These are phyloP conservation scores for Bipolaris cookei DNA, from an alignment of 2,329 filamentous ascomycete species.

Conservation along the genomic window DNA sequence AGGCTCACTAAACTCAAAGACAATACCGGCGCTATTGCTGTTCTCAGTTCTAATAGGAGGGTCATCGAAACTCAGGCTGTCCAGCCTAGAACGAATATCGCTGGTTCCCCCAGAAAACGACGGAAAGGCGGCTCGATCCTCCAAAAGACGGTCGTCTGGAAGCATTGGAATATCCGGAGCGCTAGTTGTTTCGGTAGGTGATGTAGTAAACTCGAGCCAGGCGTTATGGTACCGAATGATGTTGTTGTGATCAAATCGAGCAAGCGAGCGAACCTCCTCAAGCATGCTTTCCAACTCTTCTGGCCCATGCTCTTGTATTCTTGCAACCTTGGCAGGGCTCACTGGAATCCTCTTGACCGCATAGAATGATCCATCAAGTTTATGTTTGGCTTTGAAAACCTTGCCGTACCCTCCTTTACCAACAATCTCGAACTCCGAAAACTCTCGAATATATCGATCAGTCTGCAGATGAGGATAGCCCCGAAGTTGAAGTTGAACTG, in stretches of 20 bases:
- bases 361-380: conserved; percentile 67
- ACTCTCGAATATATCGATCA: conserved; percentile 44
- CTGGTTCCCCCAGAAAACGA: conserved; percentile 16
- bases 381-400: conserved; percentile 67
- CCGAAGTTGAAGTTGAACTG: conserved; percentile 29
- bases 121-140: conserved; percentile 24
- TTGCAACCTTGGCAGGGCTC: conserved; percentile 58
- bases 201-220: conserved; percentile 63
- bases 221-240: conserved; percentile 70
- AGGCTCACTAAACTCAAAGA: conserved; percentile 42
- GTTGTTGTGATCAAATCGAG: conserved; percentile 67
- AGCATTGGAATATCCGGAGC: conserved; percentile 15
- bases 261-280: conserved; percentile 67
- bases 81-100: conserved; percentile 23
- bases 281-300: conserved; percentile 63
- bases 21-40: conserved; percentile 30
- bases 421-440: conserved; percentile 56
- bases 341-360: conserved; percentile 71
- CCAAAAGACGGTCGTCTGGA: conserved; percentile 33
- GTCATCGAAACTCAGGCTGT: conserved; percentile 27
- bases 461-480: conserved; percentile 41
- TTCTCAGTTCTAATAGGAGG: conserved; percentile 18
- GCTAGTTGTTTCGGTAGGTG: conserved; percentile 17
- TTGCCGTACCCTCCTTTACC: conserved; percentile 70
- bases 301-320: conserved; percentile 59